phyloP scores from a whole-genome alignment of 2,329 filamentous ascomycete genomes.

The Cordyceps farinosa region DNA sequence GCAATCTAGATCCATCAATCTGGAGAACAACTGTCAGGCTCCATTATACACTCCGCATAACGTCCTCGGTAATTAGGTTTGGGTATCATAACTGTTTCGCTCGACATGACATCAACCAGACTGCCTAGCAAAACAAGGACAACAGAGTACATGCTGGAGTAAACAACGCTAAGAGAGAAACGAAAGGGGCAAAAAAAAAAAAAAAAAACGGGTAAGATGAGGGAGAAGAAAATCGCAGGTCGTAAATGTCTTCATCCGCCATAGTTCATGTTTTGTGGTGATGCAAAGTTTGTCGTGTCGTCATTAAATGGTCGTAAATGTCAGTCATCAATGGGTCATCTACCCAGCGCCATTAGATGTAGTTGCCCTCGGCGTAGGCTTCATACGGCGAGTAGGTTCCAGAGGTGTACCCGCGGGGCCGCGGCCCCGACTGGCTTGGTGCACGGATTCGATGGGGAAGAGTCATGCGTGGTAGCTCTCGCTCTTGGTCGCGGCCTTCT shows the following conservation, averaged over 20 bases:
- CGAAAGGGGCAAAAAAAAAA: constrained; percentile 8
- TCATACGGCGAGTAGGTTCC: constrained; percentile 22
- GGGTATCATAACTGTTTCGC: constrained; percentile 18
- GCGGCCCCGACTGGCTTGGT: constrained; percentile 48
- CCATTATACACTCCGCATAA: constrained; percentile 16
- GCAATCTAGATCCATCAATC: constrained; percentile 3
- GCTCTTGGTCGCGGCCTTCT: constrained; percentile 43
- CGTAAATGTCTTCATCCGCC: constrained; percentile 14
- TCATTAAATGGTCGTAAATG: constrained; percentile 18
- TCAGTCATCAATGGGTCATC: background rate
- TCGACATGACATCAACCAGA: constrained; percentile 15
- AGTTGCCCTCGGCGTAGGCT: constrained; percentile 19
- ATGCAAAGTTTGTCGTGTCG: constrained; percentile 12
- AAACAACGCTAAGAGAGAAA: constrained; percentile 24
- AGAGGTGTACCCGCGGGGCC: constrained; percentile 33
- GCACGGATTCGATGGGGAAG: constrained; percentile 44
- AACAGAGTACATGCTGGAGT: constrained; percentile 22
- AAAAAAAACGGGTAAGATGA: constrained; percentile 20
- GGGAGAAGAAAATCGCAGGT: constrained; percentile 18
- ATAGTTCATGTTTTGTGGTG: constrained; percentile 8
- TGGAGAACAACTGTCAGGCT: constrained; percentile 10
- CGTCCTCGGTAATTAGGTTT: constrained; percentile 15
- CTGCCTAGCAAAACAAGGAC: constrained; percentile 19
- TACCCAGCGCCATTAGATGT: constrained; percentile 2
- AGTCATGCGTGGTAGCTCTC: constrained; percentile 33